These are phyloP conservation scores for Ganoderma sp. DNA, from an alignment of 1,284 basidiomycete species.

Conservation along the genomic window DNA sequence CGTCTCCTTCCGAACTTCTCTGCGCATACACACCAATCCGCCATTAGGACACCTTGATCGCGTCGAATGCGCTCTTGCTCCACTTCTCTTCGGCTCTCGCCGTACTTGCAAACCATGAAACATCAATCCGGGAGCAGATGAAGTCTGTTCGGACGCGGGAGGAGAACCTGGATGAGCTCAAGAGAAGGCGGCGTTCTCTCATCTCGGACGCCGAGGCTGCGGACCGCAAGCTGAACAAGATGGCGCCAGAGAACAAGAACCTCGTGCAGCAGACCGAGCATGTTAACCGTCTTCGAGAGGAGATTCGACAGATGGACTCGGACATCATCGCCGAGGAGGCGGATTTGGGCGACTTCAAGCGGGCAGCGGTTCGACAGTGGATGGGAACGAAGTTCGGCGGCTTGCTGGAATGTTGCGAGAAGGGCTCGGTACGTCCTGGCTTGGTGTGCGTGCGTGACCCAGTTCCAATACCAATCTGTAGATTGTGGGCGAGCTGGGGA, in stretches of 20 bases:
- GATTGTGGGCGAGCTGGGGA: slow-evolving; percentile 85
- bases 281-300: slow-evolving; percentile 75
- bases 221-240: slow-evolving; percentile 89
- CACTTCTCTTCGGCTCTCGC: slow-evolving; percentile 75
- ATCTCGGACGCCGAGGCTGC: slow-evolving; percentile 82
- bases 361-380: slow-evolving; percentile 70
- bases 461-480: slow-evolving; percentile 39
- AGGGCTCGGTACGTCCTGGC: slow-evolving; percentile 62
- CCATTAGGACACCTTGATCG: slow-evolving; percentile 75
- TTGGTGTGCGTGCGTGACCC: slow-evolving; percentile 21
- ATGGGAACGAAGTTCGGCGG: slow-evolving; percentile 91
- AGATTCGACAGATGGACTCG: slow-evolving; percentile 81
- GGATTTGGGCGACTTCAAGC: slow-evolving; percentile 85
- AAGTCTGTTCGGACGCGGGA: slow-evolving; percentile 85
- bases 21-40: slow-evolving; percentile 7
- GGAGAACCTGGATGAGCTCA: slow-evolving; percentile 82
- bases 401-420: slow-evolving; percentile 85
- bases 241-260: slow-evolving; percentile 92
- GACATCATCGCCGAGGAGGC: slow-evolving; percentile 89
- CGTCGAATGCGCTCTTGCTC: slow-evolving; percentile 73
- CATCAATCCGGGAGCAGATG: slow-evolving; percentile 76
- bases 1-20: slow-evolving; percentile 10
- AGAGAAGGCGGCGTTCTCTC: slow-evolving; percentile 71
- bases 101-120: slow-evolving; percentile 78
- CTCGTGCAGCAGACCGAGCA: slow-evolving; percentile 76